phyloP scores from a whole-genome alignment of 2,329 filamentous ascomycete species.

The Neofusicoccum laricinum region DNA sequence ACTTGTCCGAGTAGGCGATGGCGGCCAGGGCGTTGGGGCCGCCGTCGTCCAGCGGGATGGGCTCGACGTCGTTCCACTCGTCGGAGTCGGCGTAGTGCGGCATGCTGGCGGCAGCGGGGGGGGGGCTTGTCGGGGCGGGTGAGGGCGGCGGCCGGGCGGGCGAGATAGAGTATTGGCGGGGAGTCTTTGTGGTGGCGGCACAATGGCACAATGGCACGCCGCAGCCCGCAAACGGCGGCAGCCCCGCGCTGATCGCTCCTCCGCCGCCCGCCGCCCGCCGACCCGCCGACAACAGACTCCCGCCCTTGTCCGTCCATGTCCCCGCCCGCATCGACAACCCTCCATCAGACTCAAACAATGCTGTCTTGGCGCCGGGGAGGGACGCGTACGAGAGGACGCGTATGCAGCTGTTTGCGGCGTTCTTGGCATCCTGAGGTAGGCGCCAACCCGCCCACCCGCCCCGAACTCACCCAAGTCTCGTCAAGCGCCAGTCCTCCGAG shows the following conservation, averaged over 20 bases:
- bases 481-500: background rate
- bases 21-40: constrained; percentile 73
- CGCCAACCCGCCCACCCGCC: too few species aligned
- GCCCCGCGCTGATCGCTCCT: too few species aligned
- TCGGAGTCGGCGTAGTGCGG: constrained; percentile 63
- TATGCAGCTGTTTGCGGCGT: background rate
- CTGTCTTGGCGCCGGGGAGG: background rate
- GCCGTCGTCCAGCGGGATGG: constrained; percentile 81
- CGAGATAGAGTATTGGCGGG: background rate
- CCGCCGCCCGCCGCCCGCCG: background rate
- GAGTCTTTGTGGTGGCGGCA: constrained; percentile 3
- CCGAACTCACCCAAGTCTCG: too few species aligned
- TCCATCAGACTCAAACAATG: background rate
- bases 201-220: too few species aligned
- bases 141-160: background rate
- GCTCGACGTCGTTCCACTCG: constrained; percentile 78
- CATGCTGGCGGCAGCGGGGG: constrained; percentile 23
- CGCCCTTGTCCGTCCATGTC: background rate
- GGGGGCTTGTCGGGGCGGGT: background rate
- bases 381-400: background rate
- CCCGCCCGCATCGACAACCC: background rate
- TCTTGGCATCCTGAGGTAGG: background rate
- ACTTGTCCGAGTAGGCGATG: constrained; percentile 87
- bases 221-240: background rate
- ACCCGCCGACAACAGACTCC: background rate